Evolutionary conservation across 1,284 basidiomycete genomes (phyloP), one percentile per base, ranked within the genome.

Genomic region (Golubevia sp.): DNA sequence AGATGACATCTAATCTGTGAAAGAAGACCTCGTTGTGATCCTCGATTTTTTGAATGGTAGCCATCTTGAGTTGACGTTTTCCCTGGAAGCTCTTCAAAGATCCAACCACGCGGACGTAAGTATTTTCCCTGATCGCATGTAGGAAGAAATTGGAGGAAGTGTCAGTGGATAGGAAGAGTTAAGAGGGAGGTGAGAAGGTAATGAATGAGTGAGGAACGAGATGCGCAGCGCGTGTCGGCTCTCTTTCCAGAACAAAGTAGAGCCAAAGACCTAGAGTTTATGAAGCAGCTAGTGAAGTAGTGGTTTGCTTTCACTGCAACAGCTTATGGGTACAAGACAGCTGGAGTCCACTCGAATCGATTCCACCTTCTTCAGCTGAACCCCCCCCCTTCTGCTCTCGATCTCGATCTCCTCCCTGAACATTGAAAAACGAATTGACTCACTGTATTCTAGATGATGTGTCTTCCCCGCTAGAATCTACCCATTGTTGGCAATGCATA

Each of bases 401-500:
- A n/a, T n/a, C n/a, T n/a, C n/a, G n/a, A n/a, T n/a, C n/a, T n/a
- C n/a, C n/a, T n/a, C n/a, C n/a, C n/a, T n/a, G n/a, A n/a, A n/a
- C n/a, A n/a, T n/a, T n/a, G n/a, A n/a, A n/a, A n/a, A n/a, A n/a
- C n/a, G n/a, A n/a, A n/a, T 24, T 52, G 21, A 21, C 26, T 8
- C 15, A 88, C 86, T 84, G 70, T 61, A 84, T 84, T 79, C 75
- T 52, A 86, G 78, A 15, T 82, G 84, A 18, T 80, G 86, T 63
- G 89, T 88, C 66, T 87, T 86, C 61, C 79, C 85, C 44, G 85
- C 86, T 86, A 51, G 89, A 87, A 76, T 95, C 93, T 6, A 91
- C 86, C 96, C 96, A 99, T 73, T 91, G 89, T 44, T 94, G 89
- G 24, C 91, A 92, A 77, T 97, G 93, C 30, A 97, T 90, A 64